These are phyloP conservation scores for Pyrenophora tritici-repentis DNA, from an alignment of 2,329 filamentous ascomycete species.

Conservation along the genomic window DNA sequence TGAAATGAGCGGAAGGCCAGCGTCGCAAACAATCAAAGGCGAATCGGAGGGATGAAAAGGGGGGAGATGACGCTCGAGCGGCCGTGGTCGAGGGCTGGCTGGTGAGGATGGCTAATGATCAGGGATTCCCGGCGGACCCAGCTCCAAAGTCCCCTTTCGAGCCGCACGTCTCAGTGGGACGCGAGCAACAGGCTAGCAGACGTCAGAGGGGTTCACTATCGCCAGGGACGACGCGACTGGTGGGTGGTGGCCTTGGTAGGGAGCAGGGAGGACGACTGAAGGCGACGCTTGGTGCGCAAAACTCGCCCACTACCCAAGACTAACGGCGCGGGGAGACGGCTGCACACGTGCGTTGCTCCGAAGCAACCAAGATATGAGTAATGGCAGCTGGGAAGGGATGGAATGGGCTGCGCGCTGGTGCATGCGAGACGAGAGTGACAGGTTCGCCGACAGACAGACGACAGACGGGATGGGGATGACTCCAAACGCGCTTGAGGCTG, in stretches of 20 bases:
- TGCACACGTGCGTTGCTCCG: conserved; percentile 12
- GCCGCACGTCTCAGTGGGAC: conserved; percentile 29
- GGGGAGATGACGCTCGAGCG: conserved; percentile 22
- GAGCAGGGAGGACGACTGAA: conserved; percentile 3
- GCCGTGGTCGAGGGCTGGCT: conserved; percentile 28
- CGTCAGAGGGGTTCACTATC: conserved; percentile 13
- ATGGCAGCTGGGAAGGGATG: background rate
- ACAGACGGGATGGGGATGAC: no score
- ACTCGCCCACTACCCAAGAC: conserved; percentile 4
- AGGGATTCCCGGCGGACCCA: conserved; percentile 23
- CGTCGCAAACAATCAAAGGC: conserved; percentile 12
- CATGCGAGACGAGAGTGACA: no score
- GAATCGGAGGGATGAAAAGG: conserved; percentile 16
- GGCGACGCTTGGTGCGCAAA: conserved; percentile 14
- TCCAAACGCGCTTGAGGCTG: no score
- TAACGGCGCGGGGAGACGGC: conserved; percentile 19
- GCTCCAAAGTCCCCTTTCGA: conserved; percentile 24
- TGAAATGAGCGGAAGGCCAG: conserved; percentile 22
- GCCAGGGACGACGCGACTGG: conserved; percentile 7
- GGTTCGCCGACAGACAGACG: no score
- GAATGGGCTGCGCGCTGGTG: background rate
- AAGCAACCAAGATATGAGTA: background rate
- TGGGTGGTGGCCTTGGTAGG: conserved; percentile 4
- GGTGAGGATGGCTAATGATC: conserved; percentile 22
- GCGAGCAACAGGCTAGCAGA: conserved; percentile 19